Evolutionary conservation across 2,329 filamentous ascomycete species (phyloP), one percentile per base, ranked within the genome.

Genomic region (Sporothrix protearum): DNA sequence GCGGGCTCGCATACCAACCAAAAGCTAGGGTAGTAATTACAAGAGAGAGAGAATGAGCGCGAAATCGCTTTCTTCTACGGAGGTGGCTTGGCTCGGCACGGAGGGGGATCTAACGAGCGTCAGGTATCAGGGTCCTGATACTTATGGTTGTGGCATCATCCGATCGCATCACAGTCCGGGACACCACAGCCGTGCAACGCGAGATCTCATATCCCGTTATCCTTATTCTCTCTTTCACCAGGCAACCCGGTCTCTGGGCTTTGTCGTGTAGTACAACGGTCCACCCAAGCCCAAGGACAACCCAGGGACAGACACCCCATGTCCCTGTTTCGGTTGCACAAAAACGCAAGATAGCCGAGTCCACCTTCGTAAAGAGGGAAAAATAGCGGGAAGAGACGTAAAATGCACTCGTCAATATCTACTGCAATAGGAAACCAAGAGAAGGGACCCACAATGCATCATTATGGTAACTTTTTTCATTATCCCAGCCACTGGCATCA

Each of bases 281-380:
- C 12, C 59, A 19, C 59, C 53, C 3, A 64, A 30, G 45, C 25
- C 59, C 36, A 64, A 28, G 59, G 59, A 45, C 6, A 12, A 39
- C 36, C 16, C 16, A 16, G 33, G 53, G 16, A 30, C 25, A 14
- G 25, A 4, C 12, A 4, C 2, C 36, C n/a, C 36, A 6, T 19
- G n/a, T 28, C 36, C 59, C 45, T 64, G 10, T 9, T n/a, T 14
- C 25, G 3, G 36, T 63, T 42, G 59, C 36, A 64, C 59, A 25
- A 45, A 45, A 28, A 45, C 59, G 59, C 59, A 64, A 64, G 36
- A 64, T 64, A 64, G 59, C 36, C 36, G 59, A 64, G 59, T 45
- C 22, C 5, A 22, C 45, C n/a, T 9, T 39, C 39, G 22, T 12
- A 5, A 33, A n/a, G 22, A 30, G 8, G 19, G 25, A 33, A 6